phyloP scores from a whole-genome alignment of 352 stramenopile species.

The Paralagenidium karlingii region DNA sequence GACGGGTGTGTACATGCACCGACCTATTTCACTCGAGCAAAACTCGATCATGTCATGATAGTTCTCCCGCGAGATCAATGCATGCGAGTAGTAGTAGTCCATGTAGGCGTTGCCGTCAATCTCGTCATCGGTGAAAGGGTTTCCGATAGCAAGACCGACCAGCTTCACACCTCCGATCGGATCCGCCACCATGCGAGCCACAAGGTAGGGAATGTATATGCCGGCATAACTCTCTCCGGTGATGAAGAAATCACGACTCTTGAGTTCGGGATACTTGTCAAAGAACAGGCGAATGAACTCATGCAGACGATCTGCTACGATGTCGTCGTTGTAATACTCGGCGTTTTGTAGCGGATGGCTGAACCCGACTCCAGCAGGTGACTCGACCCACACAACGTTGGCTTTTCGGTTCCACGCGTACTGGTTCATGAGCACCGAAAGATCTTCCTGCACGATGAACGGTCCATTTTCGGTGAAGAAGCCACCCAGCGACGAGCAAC shows the following conservation, averaged over 20 bases:
- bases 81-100: conserved; percentile 53
- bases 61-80: conserved; percentile 44
- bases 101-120: conserved; percentile 23
- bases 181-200: conserved; percentile 39
- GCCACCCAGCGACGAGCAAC: conserved; percentile 66
- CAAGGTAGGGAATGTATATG: conserved; percentile 79
- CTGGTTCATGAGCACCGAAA: conserved; percentile 42
- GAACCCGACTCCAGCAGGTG: conserved; percentile 80
- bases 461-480: conserved; percentile 77
- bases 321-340: conserved; percentile 42
- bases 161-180: conserved; percentile 37
- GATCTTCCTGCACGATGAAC: conserved; percentile 39
- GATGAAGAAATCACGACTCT: conserved; percentile 67
- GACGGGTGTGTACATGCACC: conserved; percentile 41
- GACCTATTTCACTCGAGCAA: conserved; percentile 32
- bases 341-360: conserved; percentile 28
- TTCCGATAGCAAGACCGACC: conserved; percentile 48
- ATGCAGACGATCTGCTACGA: conserved; percentile 30
- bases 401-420: conserved; percentile 82
- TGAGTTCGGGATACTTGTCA: conserved; percentile 49
- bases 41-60: conserved; percentile 38
- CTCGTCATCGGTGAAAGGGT: conserved; percentile 43
- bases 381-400: conserved; percentile 86
- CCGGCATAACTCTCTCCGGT: conserved; percentile 82
- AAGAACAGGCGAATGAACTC: conserved; percentile 69